Percentiles rank a stretch among this genome's conserved stretches.
phyloP scores from a whole-genome alignment of 192 early-diverging fungal genomes.

The Coemansia sp. region DNA sequence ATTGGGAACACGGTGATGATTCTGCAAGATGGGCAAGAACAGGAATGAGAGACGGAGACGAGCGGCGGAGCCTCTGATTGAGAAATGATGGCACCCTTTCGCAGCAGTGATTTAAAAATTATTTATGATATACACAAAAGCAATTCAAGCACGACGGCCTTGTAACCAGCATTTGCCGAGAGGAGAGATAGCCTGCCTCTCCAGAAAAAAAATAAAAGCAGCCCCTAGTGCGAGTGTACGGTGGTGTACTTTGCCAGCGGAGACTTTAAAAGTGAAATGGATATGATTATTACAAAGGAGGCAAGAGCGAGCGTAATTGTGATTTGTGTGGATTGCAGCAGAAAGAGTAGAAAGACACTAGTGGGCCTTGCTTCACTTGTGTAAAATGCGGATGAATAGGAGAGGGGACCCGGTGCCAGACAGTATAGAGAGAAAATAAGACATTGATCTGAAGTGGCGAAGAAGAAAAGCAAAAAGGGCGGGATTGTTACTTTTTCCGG shows the following conservation, averaged over 20 bases:
- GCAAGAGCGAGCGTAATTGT: neutral
- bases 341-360: neutral
- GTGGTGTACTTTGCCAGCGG: neutral
- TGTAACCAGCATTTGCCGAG: neutral
- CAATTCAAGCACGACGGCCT: neutral
- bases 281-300: conserved; percentile 5
- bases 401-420: conserved; percentile 1
- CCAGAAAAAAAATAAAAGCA: neutral
- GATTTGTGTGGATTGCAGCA: conserved; percentile 6
- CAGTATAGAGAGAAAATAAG: conserved; percentile 1
- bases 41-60: neutral
- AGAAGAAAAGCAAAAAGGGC: conserved; percentile 4
- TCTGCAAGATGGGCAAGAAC: neutral
- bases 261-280: neutral
- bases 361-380: neutral
- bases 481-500: neutral
- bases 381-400: neutral
- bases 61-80: neutral
- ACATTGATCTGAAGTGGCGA: neutral
- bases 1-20: conserved; percentile 4
- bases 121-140: neutral
- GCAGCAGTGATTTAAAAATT: neutral
- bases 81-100: neutral
- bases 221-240: neutral
- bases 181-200: neutral